Evolutionary conservation across 148 eudicot species (phyloP).

Genomic region (Dysphania ambrosioides): DNA sequence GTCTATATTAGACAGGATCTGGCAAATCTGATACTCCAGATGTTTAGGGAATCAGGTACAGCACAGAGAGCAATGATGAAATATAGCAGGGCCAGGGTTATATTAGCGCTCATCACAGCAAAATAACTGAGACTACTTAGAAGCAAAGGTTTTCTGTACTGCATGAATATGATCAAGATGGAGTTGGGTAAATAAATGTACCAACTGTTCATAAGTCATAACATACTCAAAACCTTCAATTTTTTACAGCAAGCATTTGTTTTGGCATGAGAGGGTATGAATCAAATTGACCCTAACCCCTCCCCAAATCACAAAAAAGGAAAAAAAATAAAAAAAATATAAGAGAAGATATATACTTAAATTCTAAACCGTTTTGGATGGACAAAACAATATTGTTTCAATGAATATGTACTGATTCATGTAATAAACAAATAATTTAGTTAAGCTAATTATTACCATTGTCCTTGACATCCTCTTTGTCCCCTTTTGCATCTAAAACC

Average conservation of each 20-base stretch:
- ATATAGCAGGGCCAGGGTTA: background rate
- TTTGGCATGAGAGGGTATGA: background rate
- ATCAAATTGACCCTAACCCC: background rate
- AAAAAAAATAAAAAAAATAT: background rate
- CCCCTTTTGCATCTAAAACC: slow-evolving; percentile 73
- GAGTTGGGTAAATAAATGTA: background rate
- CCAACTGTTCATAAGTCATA: background rate
- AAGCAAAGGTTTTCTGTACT: background rate
- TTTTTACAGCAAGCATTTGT: background rate
- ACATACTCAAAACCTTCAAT: background rate
- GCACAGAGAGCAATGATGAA: background rate
- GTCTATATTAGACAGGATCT: background rate
- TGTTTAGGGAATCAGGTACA: background rate
- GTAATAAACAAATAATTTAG: slow-evolving; percentile 12
- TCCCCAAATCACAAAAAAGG: background rate
- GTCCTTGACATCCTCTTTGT: slow-evolving; percentile 79
- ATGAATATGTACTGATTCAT: background rate
- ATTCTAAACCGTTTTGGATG: background rate
- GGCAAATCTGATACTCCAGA: background rate
- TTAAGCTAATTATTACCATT: slow-evolving; percentile 43
- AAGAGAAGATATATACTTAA: background rate
- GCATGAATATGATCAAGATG: background rate
- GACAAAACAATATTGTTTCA: background rate
- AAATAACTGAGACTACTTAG: background rate
- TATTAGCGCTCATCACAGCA: background rate